A percentile compares a stretch with the other conserved stretches of the same genome.
Evolutionary conservation across 495 filamentous ascomycete species (phyloP).

Genomic region (Neurospora terricola): DNA sequence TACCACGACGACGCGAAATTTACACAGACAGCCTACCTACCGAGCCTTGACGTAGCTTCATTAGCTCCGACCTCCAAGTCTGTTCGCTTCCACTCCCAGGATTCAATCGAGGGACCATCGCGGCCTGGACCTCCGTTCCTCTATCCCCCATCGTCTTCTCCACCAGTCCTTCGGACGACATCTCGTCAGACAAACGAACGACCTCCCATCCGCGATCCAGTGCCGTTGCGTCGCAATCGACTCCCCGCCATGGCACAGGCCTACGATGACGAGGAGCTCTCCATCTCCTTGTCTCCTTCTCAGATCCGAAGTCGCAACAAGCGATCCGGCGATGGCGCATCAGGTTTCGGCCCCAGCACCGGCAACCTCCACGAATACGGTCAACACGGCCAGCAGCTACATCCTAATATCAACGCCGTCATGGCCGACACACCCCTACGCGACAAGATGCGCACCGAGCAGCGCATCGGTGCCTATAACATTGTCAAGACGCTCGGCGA

Average conservation of each 20-base stretch:
- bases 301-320: slow-evolving; percentile 45
- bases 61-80: not conserved
- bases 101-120: not conserved
- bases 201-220: not conserved
- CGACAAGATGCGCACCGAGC: slow-evolving; percentile 48
- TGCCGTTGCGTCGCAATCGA: not conserved
- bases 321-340: slow-evolving; percentile 15
- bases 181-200: not conserved
- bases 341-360: slow-evolving; percentile 6
- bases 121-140: not conserved
- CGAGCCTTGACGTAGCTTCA: not conserved
- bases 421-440: slow-evolving; percentile 22
- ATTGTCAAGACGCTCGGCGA: slow-evolving; percentile 87
- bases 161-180: slow-evolving; percentile 1
- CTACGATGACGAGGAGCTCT: slow-evolving; percentile 84
- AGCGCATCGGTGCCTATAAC: slow-evolving; percentile 82
- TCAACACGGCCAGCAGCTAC: slow-evolving; percentile 18
- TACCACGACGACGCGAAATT: not conserved
- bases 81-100: not conserved
- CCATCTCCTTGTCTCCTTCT: slow-evolving; percentile 66
- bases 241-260: slow-evolving; percentile 41
- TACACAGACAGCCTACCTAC: not conserved
- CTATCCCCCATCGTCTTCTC: not conserved
- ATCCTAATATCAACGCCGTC: slow-evolving; percentile 14
- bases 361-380: slow-evolving; percentile 19